Evolutionary conservation across 192 early-diverging fungal genomes (phyloP).

Genomic region (Podila epicladia): DNA sequence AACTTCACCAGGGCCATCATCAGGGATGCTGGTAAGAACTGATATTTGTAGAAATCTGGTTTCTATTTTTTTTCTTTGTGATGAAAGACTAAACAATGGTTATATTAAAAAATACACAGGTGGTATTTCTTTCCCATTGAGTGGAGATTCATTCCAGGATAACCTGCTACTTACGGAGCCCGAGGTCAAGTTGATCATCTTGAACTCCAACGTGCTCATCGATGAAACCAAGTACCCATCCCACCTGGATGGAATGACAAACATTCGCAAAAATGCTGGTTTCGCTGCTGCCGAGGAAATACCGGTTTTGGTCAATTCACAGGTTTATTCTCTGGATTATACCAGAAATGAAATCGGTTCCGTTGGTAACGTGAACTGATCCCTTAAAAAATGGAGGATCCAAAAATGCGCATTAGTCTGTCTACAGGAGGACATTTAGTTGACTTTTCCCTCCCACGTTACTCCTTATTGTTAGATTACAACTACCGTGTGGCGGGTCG

Average conservation of each 20-base stretch:
- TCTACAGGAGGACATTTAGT: background rate
- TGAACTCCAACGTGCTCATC: conserved; percentile 27
- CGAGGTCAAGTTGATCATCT: conserved; percentile 23
- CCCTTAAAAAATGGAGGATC: background rate
- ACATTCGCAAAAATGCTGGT: background rate
- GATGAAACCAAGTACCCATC: conserved; percentile 26
- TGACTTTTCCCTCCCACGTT: background rate
- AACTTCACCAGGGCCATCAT: conserved; percentile 50
- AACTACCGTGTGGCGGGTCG: conserved; percentile 47
- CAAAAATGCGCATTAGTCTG: background rate
- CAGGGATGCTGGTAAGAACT: conserved; percentile 49
- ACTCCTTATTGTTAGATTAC: conserved; percentile 39
- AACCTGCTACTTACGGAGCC: background rate
- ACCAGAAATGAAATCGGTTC: conserved; percentile 8
- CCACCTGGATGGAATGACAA: background rate
- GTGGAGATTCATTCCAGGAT: conserved; percentile 1
- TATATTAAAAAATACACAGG: conserved; percentile 2
- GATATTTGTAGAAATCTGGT: background rate
- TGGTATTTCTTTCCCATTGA: conserved; percentile 27
- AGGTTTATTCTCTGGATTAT: conserved; percentile 33
- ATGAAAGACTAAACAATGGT: no score
- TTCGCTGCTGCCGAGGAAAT: background rate
- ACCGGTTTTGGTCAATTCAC: background rate
- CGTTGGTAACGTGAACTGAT: conserved; percentile 4
- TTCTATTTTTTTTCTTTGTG: conserved; percentile 1